Percentiles rank a stretch among this genome's conserved stretches.
Conservation (phyloP, 768 basidiomycete species). For the Tubosaeta sp. region DNA sequence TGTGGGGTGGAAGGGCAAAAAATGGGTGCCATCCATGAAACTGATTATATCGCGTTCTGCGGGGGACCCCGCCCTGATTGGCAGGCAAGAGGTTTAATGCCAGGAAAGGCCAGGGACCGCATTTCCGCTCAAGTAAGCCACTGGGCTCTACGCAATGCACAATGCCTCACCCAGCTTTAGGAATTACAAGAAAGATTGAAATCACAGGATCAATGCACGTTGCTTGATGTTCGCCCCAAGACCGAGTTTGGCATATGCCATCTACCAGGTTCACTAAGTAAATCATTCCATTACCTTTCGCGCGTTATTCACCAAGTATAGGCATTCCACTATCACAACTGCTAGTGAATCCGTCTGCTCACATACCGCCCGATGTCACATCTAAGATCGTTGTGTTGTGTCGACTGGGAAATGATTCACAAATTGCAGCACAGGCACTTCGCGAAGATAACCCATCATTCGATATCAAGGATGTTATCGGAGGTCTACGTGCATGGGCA, state of each 20-base stretch:
- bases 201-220: slow-evolving; percentile 20
- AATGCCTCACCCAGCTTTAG: slow-evolving; percentile 30
- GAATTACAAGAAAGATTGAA: slow-evolving; percentile 42
- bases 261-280: slow-evolving; percentile 71
- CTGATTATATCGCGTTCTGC: slow-evolving; percentile 85
- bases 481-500: slow-evolving; percentile 81
- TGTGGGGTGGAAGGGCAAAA: slow-evolving; percentile 57
- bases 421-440: slow-evolving; percentile 65
- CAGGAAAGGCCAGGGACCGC: slow-evolving; percentile 40
- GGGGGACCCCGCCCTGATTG: slow-evolving; percentile 69
- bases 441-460: slow-evolving; percentile 20
- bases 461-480: slow-evolving; percentile 65
- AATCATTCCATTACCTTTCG: slow-evolving; percentile 20
- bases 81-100: slow-evolving; percentile 48
- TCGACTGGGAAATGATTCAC: slow-evolving; percentile 90
- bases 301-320: slow-evolving; percentile 29
- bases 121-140: slow-evolving; percentile 40
- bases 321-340: slow-evolving; percentile 72
- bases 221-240: slow-evolving; percentile 79
- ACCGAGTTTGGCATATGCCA: slow-evolving; percentile 86
- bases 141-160: neutral
- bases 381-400: slow-evolving; percentile 61
- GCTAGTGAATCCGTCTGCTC: slow-evolving; percentile 52
- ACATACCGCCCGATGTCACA: slow-evolving; percentile 28
- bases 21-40: slow-evolving; percentile 45